Base-by-base conservation (phyloP, 2,329 filamentous ascomycete species). In the Alternaria brassicae region DNA sequence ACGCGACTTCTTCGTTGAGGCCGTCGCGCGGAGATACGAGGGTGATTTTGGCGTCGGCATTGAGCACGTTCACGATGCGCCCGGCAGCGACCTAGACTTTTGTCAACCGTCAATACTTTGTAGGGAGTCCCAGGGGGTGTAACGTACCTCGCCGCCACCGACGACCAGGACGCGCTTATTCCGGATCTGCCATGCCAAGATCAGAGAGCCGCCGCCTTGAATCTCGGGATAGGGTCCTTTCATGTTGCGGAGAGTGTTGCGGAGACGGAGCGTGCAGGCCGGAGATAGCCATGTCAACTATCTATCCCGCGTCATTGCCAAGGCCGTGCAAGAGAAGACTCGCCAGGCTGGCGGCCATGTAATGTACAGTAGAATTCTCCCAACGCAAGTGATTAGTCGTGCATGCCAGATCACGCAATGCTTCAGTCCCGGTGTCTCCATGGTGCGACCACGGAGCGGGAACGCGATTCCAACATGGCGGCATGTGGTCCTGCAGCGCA, bases 121-220 rank as follows among this genome's bases (percentile, higher is more conserved):
- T 41, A 30, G 36, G 53, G 47, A 56, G 55, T 25, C 36, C 27
- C 42, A 21, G 28, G 19, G 27, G 37, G 6, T 8, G 37, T 12
- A 15, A 77, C 86, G 68, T 82, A 96, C 94, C 85, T 98, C 94
- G 78, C 95, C 95, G 70, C 95, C 95, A 65, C 95, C 95, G 7
- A 99, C 88, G 4, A 99, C 91, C n/a, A 99, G 82, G 15, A 98
- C 90, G 65, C 88, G 88, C 80, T 96, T 97, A 78, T 89, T 89
- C 75, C 88, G 90, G 72, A 97, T 89, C 81, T 98, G 95, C 93
- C 94, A 99, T 74, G 95, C 95, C 52, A 99, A 83, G 64, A 99
- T 95, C 66, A 99, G 82, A 62, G 94, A 98, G 59, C 93, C 95
- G 51, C 94, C 94, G 56, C 92, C 91, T 79, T 97, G 89, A 27